Percentiles rank a stretch among this genome's conserved stretches.
These are phyloP conservation scores for Acacia melanoxylon DNA, from an alignment of 306 rosid species.

Conservation along the genomic window DNA sequence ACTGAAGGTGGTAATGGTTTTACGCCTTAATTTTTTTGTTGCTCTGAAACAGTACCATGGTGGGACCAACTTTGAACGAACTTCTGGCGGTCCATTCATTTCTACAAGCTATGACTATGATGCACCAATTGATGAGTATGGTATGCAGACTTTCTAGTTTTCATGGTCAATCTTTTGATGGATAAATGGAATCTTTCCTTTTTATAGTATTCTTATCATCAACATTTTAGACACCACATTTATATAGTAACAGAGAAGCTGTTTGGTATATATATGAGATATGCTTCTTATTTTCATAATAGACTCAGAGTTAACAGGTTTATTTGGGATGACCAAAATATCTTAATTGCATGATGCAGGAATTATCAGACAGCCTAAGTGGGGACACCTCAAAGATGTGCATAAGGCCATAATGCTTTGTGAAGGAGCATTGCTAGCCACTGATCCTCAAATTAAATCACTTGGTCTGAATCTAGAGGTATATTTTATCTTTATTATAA, in stretches of 20 bases:
- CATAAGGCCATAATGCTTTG: conserved; percentile 87
- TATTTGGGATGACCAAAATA: background rate
- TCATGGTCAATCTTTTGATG: background rate
- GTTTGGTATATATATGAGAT: background rate
- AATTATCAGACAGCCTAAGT: conserved; percentile 82
- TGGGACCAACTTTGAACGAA: conserved; percentile 87
- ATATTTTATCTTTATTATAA: background rate
- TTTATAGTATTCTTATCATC: background rate
- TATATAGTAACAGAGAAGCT: background rate
- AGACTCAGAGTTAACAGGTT: conserved; percentile 1
- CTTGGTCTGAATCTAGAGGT: conserved; percentile 84
- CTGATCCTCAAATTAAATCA: conserved; percentile 71
- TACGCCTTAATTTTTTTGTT: conserved; percentile 36
- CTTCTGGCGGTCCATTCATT: conserved; percentile 83
- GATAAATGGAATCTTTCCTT: background rate
- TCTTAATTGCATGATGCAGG: conserved; percentile 54
- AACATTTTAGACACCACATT: conserved; percentile 8
- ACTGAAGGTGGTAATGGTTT: conserved; percentile 2
- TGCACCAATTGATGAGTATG: conserved; percentile 93
- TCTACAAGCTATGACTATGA: conserved; percentile 93
- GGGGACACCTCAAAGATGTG: conserved; percentile 95
- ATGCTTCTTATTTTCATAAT: conserved; percentile 17
- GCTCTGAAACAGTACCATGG: conserved; percentile 80
- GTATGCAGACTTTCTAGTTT: conserved; percentile 49
- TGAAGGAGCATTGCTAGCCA: conserved; percentile 75